phyloP scores from a whole-genome alignment of 129 eudicot genomes.

The Pseudognaphalium luteoalbum region DNA sequence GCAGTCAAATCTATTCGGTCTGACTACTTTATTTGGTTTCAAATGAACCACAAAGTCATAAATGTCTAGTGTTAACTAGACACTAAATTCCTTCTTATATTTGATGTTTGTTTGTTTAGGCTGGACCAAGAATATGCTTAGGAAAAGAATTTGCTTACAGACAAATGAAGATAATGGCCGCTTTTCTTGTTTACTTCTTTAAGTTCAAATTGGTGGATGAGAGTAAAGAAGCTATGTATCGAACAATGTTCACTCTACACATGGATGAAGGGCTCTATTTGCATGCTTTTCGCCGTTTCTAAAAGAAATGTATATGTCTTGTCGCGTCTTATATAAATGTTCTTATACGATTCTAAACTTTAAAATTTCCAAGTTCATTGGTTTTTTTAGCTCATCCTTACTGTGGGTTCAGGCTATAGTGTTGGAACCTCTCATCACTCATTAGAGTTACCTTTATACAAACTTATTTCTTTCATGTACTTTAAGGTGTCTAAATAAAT shows the following conservation, averaged over 20 bases:
- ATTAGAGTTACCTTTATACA: too few species aligned
- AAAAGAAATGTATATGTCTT: background rate
- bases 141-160: slow-evolving; percentile 79
- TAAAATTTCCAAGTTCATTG: too few species aligned
- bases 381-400: too few species aligned
- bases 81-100: background rate
- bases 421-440: too few species aligned
- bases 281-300: background rate
- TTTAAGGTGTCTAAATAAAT: too few species aligned
- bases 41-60: background rate
- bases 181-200: slow-evolving; percentile 43
- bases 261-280: background rate
- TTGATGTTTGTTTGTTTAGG: slow-evolving; percentile 36
- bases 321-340: too few species aligned
- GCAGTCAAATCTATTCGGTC: background rate
- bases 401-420: too few species aligned
- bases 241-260: slow-evolving; percentile 10
- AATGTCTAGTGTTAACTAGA: background rate
- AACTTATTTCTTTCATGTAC: too few species aligned
- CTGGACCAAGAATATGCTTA: slow-evolving; percentile 57
- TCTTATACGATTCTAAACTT: too few species aligned
- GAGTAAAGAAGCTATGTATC: slow-evolving; percentile 4
- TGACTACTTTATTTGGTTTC: background rate
- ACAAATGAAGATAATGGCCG: slow-evolving; percentile 65
- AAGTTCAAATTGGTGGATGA: slow-evolving; percentile 39